Base-by-base conservation (phyloP, 768 basidiomycete species). In the Pulveroboletus ravenelii region DNA sequence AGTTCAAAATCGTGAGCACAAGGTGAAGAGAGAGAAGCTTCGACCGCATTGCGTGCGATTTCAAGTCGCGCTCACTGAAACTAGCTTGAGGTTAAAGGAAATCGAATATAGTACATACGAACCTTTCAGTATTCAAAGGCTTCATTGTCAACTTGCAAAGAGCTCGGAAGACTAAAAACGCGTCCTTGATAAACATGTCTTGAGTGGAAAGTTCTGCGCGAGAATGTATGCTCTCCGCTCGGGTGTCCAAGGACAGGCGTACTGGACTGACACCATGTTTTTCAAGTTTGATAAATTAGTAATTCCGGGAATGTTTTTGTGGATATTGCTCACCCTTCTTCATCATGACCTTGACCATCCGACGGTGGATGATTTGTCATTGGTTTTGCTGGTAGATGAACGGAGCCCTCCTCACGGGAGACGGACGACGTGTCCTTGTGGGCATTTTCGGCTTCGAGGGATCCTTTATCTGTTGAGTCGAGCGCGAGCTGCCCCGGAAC, bases 71-170 rank as follows among this genome's bases (percentile, higher is more conserved):
- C 68, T 98, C 96, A 61, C 94, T 94, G 57, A 17, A 52, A 34
- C 29, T 32, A 23, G 48, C 13, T 52, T 53, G 30, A 68, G 50
- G 59, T 54, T n/a, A 44, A 29, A 51, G 25, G 35, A 18, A 45
- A 48, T 20, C 29, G 35, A 15, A 36, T 12, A 12, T 36, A 27
- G 13, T 17, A 8, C 14, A 23, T 8, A 63, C 80, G 45, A 41
- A 93, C 94, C 91, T 95, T 70, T 99, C 96, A 6, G 80, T 82
- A 59, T 91, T 89, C 41, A 99, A 73, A 10, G 94, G 89, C 67
- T 98, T 98, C 94, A 97, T 98, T 9, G 93, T 94, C 56, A 98
- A 74, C 66, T 98, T 98, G 74, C 96, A 98, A 10, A 99, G 75
- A 0, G 96, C 94, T 41, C 96, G 80, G 71, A 98, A 95, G 34